These are phyloP conservation scores for Suillus brevipes DNA, from an alignment of 768 basidiomycete genomes.

Conservation along the genomic window DNA sequence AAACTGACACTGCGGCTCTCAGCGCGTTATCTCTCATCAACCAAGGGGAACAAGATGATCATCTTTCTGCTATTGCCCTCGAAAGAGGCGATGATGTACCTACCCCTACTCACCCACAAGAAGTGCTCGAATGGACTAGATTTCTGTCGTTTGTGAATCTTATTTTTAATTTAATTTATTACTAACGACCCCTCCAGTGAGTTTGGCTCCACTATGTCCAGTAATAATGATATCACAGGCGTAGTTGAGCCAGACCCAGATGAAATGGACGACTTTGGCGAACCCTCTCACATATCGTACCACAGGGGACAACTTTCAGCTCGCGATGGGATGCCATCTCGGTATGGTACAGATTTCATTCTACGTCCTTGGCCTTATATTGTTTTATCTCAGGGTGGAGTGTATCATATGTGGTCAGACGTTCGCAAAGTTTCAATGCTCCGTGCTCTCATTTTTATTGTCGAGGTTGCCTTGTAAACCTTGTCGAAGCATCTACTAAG, in stretches of 20 bases:
- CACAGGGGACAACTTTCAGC: not conserved
- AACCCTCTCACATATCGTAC: not conserved
- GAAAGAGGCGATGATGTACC: constrained; percentile 28
- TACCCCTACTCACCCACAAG: constrained; percentile 19
- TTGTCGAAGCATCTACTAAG: constrained; percentile 41
- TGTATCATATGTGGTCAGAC: constrained; percentile 42
- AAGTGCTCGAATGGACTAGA: constrained; percentile 10
- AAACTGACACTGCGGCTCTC: constrained; percentile 35
- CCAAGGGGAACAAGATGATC: constrained; percentile 42
- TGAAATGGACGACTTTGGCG: not conserved
- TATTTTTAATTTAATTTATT: not conserved
- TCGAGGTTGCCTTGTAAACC: constrained; percentile 39
- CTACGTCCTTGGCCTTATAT: not conserved
- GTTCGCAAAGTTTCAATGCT: constrained; percentile 32
- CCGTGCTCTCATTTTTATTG: constrained; percentile 52
- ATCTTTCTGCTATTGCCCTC: constrained; percentile 40
- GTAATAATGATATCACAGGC: not conserved
- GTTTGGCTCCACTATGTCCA: not conserved
- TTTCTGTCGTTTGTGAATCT: not conserved
- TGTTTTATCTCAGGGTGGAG: constrained; percentile 22
- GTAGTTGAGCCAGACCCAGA: not conserved
- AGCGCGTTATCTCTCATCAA: constrained; percentile 34
- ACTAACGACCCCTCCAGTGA: not conserved
- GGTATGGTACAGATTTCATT: not conserved
- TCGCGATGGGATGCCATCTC: not conserved